Conservation (phyloP, 805 yeast species). For the Komagataella ulmi region DNA sequence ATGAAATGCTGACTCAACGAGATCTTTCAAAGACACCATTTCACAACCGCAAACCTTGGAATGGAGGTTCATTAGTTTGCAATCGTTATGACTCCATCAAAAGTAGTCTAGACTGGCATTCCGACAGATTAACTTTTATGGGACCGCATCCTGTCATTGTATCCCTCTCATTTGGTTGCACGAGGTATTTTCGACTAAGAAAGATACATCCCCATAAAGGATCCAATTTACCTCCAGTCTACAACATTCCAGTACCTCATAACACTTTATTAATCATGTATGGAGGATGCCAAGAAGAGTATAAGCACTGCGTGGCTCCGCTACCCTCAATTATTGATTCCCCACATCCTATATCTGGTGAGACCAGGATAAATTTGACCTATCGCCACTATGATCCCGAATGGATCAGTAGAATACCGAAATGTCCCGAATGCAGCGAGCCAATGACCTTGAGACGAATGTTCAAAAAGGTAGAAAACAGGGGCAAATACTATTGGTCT, state of each 20-base stretch:
- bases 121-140: conserved; percentile 57
- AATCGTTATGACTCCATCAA: conserved; percentile 38
- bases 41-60: conserved; percentile 32
- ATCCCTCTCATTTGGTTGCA: conserved; percentile 55
- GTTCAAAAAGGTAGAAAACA: conserved; percentile 25
- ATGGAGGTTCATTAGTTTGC: conserved; percentile 36
- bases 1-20: conserved; percentile 17
- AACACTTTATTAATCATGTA: conserved; percentile 62
- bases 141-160: conserved; percentile 66
- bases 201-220: conserved; percentile 17
- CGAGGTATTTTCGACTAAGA: conserved; percentile 52
- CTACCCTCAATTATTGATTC: conserved; percentile 22
- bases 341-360: conserved; percentile 34
- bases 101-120: conserved; percentile 58
- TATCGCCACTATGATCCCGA: conserved; percentile 38
- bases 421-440: conserved; percentile 24
- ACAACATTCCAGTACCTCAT: conserved; percentile 52
- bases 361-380: conserved; percentile 48
- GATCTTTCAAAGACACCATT: conserved; percentile 16
- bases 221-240: conserved; percentile 19
- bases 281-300: conserved; percentile 69
- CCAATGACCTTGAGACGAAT: conserved; percentile 46
- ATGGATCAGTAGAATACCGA: conserved; percentile 23
- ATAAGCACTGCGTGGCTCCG: conserved; percentile 50
- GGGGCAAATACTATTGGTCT: conserved; percentile 57